Percentiles rank a stretch among this genome's conserved stretches.
Evolutionary conservation across 2,329 filamentous ascomycete genomes (phyloP).

Genomic region (Colletotrichum musicola): DNA sequence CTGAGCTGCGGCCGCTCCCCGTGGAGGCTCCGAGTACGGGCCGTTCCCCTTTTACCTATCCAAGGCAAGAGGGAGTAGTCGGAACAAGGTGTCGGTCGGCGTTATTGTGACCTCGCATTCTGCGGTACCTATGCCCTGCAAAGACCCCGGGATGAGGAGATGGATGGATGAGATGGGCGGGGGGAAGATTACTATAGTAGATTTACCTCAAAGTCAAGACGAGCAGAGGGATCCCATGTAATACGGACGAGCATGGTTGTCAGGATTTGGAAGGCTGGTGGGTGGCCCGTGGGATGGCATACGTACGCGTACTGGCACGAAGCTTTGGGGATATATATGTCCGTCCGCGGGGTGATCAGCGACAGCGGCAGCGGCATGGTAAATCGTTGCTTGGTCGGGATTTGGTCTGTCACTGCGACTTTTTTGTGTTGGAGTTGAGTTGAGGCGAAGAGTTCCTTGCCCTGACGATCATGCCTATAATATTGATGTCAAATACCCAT

Average conservation of each 20-base stretch:
- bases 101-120: background rate
- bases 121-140: background rate
- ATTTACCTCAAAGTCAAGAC: background rate
- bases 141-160: background rate
- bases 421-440: background rate
- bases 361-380: background rate
- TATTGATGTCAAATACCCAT: too few relatives aligned
- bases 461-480: constrained; percentile 18
- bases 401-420: background rate
- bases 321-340: background rate
- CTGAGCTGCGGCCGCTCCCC: background rate
- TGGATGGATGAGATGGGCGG: background rate
- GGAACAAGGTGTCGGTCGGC: background rate
- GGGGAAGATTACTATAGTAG: constrained; percentile 4
- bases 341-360: too few relatives aligned
- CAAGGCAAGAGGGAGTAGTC: background rate
- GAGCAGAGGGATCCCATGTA: constrained; percentile 11
- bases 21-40: background rate
- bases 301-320: constrained; percentile 10
- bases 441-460: constrained; percentile 7
- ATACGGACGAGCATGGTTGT: constrained; percentile 10
- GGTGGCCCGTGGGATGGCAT: constrained; percentile 1
- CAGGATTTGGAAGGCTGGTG: background rate
- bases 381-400: background rate
- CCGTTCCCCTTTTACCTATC: too few relatives aligned